Evolutionary conservation across 192 early-diverging fungal genomes (phyloP).

Genomic region (Phycomyces nitens): DNA sequence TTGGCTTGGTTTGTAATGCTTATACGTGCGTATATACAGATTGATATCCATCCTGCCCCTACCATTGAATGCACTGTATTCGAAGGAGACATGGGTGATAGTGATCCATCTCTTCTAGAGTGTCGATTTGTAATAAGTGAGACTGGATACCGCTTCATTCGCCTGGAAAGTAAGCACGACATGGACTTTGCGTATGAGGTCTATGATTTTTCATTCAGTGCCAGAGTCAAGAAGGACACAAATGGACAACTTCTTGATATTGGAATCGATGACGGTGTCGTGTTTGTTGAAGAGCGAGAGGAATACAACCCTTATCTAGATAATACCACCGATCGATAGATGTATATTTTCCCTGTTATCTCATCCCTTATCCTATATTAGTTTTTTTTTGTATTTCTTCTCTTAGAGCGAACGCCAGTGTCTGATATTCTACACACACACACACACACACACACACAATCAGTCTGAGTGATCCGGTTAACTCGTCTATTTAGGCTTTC

Average conservation of each 20-base stretch:
- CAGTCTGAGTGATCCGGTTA: no score
- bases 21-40: neutral
- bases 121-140: slow-evolving; percentile 31
- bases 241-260: slow-evolving; percentile 28
- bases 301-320: neutral
- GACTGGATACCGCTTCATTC: slow-evolving; percentile 42
- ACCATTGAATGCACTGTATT: slow-evolving; percentile 7
- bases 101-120: slow-evolving; percentile 12
- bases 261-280: slow-evolving; percentile 20
- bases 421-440: no score
- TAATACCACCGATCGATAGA: neutral
- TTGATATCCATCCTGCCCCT: slow-evolving; percentile 5
- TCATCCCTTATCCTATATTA: no score
- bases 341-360: no score
- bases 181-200: slow-evolving; percentile 30
- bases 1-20: neutral
- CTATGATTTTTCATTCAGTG: slow-evolving; percentile 39
- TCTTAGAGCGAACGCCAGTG: no score
- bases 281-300: slow-evolving; percentile 23
- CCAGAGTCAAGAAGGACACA: slow-evolving; percentile 21
- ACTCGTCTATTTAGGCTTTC: no score
- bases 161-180: slow-evolving; percentile 26
- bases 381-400: no score
- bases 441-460: no score
- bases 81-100: neutral